phyloP scores from a whole-genome alignment of 768 basidiomycete genomes.

The Macrolepiota albuminosa region DNA sequence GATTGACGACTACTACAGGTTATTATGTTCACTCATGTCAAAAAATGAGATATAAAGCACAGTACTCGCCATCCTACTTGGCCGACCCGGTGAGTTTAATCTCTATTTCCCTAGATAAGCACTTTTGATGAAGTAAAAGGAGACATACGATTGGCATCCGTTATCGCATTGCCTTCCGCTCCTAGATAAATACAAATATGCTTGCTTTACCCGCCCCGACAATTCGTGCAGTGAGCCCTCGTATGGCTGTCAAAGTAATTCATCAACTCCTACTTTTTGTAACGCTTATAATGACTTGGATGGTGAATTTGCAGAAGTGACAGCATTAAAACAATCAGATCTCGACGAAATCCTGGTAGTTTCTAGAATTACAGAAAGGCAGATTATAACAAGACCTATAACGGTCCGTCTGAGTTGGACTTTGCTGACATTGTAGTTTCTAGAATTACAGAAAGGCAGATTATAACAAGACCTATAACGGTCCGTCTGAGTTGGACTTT shows the following conservation, averaged over 20 bases:
- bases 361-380: conserved; percentile 11
- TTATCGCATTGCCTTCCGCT: conserved; percentile 51
- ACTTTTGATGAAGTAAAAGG: conserved; percentile 36
- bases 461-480: conserved; percentile 21
- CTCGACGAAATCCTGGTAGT: conserved; percentile 14
- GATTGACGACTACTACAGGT: conserved; percentile 40
- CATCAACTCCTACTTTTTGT: not conserved
- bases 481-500: conserved; percentile 14
- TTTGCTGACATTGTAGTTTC: conserved; percentile 15
- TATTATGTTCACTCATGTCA: conserved; percentile 89
- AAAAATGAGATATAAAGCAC: conserved; percentile 97
- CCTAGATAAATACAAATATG: conserved; percentile 68
- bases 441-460: conserved; percentile 10
- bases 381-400: conserved; percentile 20
- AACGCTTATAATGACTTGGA: not conserved
- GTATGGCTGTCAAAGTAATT: conserved; percentile 15
- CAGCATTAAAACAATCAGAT: conserved; percentile 5
- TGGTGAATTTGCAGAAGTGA: not conserved
- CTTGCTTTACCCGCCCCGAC: conserved; percentile 61
- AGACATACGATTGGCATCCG: conserved; percentile 74
- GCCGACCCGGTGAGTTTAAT: conserved; percentile 69
- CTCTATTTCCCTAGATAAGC: not conserved
- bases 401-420: conserved; percentile 15
- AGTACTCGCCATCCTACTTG: conserved; percentile 85
- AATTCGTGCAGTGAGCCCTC: conserved; percentile 39